Evolutionary conservation across 805 yeast genomes (phyloP).

Genomic region (Cyberlindnera maritima): DNA sequence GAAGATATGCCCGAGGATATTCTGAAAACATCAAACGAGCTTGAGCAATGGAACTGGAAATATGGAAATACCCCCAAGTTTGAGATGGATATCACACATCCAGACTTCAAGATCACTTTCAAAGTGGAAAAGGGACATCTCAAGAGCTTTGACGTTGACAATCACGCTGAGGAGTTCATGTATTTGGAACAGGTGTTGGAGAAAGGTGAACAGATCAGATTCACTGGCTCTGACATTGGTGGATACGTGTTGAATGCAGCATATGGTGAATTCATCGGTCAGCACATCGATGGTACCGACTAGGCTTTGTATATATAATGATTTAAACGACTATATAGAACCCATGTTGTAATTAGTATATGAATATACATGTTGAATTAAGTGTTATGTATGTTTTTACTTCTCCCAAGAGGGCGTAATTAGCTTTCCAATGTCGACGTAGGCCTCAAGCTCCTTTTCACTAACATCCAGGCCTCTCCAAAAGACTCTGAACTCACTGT

Average conservation of each 20-base stretch:
- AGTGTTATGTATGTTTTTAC: background rate
- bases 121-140: constrained; percentile 50
- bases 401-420: constrained; percentile 54
- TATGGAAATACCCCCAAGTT: constrained; percentile 79
- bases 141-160: constrained; percentile 25
- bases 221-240: constrained; percentile 42
- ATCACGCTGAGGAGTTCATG: constrained; percentile 32
- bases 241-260: constrained; percentile 43
- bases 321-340: too few species aligned
- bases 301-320: constrained; percentile 2
- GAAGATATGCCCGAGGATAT: constrained; percentile 39
- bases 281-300: constrained; percentile 42
- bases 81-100: constrained; percentile 43
- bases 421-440: constrained; percentile 48
- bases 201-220: constrained; percentile 30
- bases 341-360: background rate
- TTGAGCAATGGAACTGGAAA: constrained; percentile 69
- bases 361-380: background rate
- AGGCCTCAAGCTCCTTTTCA: constrained; percentile 41
- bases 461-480: constrained; percentile 38
- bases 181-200: constrained; percentile 31
- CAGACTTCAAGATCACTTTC: constrained; percentile 34
- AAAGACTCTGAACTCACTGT: constrained; percentile 40
- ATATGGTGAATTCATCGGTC: constrained; percentile 45
- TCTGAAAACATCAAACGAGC: constrained; percentile 34